Conservation (phyloP, 768 basidiomycete species). For the Mycena alexandri region DNA sequence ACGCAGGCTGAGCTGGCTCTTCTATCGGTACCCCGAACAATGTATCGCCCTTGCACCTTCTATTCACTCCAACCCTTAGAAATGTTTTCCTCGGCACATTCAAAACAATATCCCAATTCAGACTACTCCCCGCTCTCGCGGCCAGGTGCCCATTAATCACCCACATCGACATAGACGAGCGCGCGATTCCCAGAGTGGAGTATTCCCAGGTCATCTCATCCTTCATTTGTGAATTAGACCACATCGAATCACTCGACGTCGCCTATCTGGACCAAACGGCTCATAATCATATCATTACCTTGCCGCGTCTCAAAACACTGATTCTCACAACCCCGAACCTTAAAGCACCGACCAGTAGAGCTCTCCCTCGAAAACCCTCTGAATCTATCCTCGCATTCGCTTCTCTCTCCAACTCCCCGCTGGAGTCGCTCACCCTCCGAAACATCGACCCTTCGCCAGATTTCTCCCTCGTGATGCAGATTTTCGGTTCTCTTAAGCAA, state of each 20-base stretch:
- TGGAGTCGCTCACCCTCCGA: background rate
- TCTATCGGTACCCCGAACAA: background rate
- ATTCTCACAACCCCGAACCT: background rate
- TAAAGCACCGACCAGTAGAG: too few relatives aligned
- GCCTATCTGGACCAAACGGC: background rate
- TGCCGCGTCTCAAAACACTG: background rate
- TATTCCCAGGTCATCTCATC: background rate
- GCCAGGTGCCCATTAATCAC: background rate
- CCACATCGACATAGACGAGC: background rate
- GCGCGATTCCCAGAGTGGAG: too few relatives aligned
- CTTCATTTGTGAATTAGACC: background rate
- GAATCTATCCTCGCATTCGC: background rate
- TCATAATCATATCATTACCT: background rate
- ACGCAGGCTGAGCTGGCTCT: background rate
- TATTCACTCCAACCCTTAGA: background rate
- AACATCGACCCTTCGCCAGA: background rate
- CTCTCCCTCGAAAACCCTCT: background rate
- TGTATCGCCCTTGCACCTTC: background rate
- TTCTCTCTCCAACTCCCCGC: background rate
- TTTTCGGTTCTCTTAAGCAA: background rate
- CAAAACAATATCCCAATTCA: background rate
- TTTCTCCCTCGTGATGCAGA: background rate
- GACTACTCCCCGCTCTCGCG: conserved; percentile 1
- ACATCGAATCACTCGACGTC: background rate
- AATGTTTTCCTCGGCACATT: background rate